Percentiles rank a stretch among this genome's conserved stretches.
Evolutionary conservation across 2,329 filamentous ascomycete species (phyloP).

Genomic region (Sporothrix euskadiensis): DNA sequence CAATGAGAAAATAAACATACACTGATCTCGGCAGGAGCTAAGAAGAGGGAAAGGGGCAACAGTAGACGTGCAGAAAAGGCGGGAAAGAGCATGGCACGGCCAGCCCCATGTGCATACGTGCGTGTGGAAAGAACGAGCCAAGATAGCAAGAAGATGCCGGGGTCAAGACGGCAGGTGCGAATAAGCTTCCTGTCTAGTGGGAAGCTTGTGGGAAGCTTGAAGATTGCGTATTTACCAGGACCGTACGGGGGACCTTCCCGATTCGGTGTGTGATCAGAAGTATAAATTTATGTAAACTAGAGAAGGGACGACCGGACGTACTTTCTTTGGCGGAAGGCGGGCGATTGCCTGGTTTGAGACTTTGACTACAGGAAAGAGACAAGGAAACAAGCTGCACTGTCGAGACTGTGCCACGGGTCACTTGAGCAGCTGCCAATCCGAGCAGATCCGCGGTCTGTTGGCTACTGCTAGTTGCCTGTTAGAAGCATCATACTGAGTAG

Average conservation of each 20-base stretch:
- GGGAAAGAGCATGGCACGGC: slow-evolving; percentile 6
- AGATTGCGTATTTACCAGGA: not conserved
- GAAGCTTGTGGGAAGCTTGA: too few species aligned
- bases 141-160: not conserved
- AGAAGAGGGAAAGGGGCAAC: slow-evolving; percentile 2
- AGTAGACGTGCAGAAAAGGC: not conserved
- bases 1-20: not conserved
- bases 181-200: not conserved
- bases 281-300: too few species aligned
- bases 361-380: too few species aligned
- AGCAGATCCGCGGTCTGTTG: not conserved
- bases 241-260: slow-evolving; percentile 6
- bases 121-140: not conserved
- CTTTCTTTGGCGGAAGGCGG: not conserved
- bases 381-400: not conserved
- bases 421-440: not conserved
- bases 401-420: not conserved
- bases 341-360: not conserved
- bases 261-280: slow-evolving; percentile 2
- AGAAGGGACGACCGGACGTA: not conserved
- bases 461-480: not conserved
- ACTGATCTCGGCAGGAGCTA: not conserved
- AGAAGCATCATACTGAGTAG: not conserved
- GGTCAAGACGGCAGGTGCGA: not conserved
- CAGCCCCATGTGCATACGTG: not conserved